These are phyloP conservation scores for Coleophoma crateriformis DNA, from an alignment of 2,329 filamentous ascomycete species.

Conservation along the genomic window DNA sequence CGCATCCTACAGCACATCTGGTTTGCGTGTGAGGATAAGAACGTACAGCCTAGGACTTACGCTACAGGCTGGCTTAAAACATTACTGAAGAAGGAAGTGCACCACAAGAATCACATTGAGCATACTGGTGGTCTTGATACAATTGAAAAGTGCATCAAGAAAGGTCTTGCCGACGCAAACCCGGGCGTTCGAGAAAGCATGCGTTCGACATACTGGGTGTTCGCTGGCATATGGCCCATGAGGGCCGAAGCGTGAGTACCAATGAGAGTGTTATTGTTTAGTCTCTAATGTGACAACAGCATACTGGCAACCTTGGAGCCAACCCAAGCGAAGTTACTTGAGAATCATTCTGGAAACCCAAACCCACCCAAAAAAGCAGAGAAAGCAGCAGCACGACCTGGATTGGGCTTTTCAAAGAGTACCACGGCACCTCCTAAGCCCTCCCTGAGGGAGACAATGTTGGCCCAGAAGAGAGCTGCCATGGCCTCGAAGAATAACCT, in stretches of 20 bases:
- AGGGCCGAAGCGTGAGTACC: conserved; percentile 64
- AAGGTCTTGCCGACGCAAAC: conserved; percentile 83
- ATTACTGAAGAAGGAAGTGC: conserved; percentile 68
- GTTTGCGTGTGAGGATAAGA: conserved; percentile 84
- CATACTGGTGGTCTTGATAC: conserved; percentile 77
- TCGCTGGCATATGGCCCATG: conserved; percentile 70
- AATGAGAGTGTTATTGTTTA: not conserved
- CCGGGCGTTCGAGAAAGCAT: conserved; percentile 84
- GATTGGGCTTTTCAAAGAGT: conserved; percentile 57
- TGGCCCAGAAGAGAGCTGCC: conserved; percentile 70
- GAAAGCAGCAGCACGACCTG: conserved; percentile 43
- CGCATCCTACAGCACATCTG: conserved; percentile 84
- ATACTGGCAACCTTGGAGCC: conserved; percentile 75
- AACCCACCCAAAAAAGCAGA: conserved; percentile 56
- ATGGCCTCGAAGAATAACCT: conserved; percentile 40
- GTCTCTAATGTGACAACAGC: conserved; percentile 33
- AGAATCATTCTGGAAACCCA: conserved; percentile 80
- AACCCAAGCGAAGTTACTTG: conserved; percentile 72
- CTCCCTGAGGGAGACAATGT: conserved; percentile 75
- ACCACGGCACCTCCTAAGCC: conserved; percentile 51
- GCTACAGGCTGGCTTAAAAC: conserved; percentile 80
- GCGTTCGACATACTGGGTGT: conserved; percentile 82
- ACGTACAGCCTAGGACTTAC: conserved; percentile 77
- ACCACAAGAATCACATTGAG: conserved; percentile 78
- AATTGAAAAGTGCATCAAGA: conserved; percentile 83